Evolutionary conservation across 2,329 filamentous ascomycete genomes (phyloP), one percentile per base, ranked within the genome.

Genomic region (Pseudogymnoascus sp.): DNA sequence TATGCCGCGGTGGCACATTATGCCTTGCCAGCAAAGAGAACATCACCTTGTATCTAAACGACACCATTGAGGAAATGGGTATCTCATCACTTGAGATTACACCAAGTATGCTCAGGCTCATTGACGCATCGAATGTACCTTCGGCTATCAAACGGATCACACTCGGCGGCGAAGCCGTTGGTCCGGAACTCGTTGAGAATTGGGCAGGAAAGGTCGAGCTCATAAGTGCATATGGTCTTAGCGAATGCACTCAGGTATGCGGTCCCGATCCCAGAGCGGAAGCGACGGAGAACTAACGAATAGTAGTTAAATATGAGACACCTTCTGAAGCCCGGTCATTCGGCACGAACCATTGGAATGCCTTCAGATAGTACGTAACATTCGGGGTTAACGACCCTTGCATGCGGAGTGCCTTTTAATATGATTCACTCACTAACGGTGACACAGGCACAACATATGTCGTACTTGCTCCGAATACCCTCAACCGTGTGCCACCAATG

Each of bases 161-260:
- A 23, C 0, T 96, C 93, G 68, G 91, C 90, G 6, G 92, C 94
- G 75, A 96, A 93, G 91, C 81, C 94, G 42, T 94, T 86, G 9
- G 79, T 80, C 45, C 81, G 82, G 76, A 82, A 19, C 71, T 76
- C 62, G 67, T 77, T 60, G 68, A 70, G 6, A 73, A 66, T 4
- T 79, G 77, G 77, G 70, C 73, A 9, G 38, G 64, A 61, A 39
- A 69, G 30, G 71, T 70, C 62, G 70, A 74, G 9, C 68, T 78
- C 36, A 63, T 76, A 60, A 77, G 78, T 69, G 73, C 70, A 0
- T 96, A 96, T 71, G 92, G 92, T 0, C 92, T 92, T 1, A 95
- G 91, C 0, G 92, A 96, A 75, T 90, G 95, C 62, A 91, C 91
- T 0, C 94, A 96, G 62, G 91, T 55, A 55, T 55, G 49, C 5